Evolutionary conservation across 73 alveolate species (phyloP).

Genomic region (Symbiodinium natans): DNA sequence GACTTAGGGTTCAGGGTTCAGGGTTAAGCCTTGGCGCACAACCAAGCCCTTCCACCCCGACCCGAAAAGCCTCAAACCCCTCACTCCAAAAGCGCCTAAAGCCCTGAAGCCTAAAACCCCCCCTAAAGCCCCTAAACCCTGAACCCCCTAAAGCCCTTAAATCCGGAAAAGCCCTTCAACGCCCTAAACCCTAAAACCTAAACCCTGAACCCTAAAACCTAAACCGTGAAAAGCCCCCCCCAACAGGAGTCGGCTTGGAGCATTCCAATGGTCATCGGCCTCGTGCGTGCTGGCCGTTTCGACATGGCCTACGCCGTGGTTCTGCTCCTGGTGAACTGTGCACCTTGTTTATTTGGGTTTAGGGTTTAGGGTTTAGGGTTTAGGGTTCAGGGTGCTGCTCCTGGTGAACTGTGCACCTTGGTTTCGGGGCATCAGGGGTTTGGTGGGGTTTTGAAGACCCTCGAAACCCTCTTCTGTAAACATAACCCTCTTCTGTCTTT

Average conservation of each 20-base stretch:
- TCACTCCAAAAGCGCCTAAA: neutral
- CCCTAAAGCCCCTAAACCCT: too few species aligned
- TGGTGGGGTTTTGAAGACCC: too few species aligned
- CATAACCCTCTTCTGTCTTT: too few species aligned
- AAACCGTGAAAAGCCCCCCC: neutral
- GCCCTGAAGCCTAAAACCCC: too few species aligned
- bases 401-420: too few species aligned
- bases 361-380: neutral
- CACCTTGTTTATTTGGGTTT: neutral
- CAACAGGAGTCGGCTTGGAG: neutral
- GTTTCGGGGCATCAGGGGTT: too few species aligned
- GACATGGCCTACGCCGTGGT: neutral
- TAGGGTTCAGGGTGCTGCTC: neutral
- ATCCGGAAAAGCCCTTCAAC: too few species aligned
- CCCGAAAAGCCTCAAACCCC: neutral
- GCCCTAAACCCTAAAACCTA: neutral
- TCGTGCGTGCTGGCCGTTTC: neutral
- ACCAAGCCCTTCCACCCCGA: neutral
- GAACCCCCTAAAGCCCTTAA: too few species aligned
- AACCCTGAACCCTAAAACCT: neutral
- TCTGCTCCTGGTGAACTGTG: neutral
- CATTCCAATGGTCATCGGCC: neutral
- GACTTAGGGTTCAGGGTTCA: neutral
- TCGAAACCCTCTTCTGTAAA: too few species aligned
- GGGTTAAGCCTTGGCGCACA: too few species aligned